These are phyloP conservation scores for Bryoerythrophyllum caledonicum DNA, from an alignment of 225 moss, liverwort and hornwort species.

Conservation along the genomic window DNA sequence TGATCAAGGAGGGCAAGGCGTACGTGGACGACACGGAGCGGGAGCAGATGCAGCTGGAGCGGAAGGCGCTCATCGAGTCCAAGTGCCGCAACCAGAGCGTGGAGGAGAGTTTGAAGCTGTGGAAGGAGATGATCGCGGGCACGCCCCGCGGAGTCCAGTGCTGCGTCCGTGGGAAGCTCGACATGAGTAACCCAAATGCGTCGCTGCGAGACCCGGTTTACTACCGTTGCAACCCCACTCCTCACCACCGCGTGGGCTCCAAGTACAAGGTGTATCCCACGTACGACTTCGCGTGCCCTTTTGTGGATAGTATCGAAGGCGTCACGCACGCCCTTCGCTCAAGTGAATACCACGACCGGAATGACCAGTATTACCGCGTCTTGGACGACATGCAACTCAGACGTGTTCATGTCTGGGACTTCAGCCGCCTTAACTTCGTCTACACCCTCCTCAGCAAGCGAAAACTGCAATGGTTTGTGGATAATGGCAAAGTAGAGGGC, in stretches of 20 bases:
- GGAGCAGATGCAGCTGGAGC: slow-evolving; percentile 88
- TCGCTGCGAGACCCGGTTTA: slow-evolving; percentile 81
- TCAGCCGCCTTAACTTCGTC: slow-evolving; percentile 78
- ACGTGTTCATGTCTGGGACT: slow-evolving; percentile 77
- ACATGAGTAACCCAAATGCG: slow-evolving; percentile 85
- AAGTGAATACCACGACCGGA: slow-evolving; percentile 82
- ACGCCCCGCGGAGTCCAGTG: slow-evolving; percentile 47
- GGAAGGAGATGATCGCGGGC: slow-evolving; percentile 79
- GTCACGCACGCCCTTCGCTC: slow-evolving; percentile 80
- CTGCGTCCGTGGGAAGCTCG: slow-evolving; percentile 79
- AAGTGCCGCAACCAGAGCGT: slow-evolving; percentile 59
- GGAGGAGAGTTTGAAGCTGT: slow-evolving; percentile 72
- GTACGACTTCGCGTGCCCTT: slow-evolving; percentile 94
- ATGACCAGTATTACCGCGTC: slow-evolving; percentile 78
- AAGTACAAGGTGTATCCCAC: slow-evolving; percentile 93
- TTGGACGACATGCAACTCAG: slow-evolving; percentile 69
- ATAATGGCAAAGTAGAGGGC: slow-evolving; percentile 68
- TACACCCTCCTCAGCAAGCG: slow-evolving; percentile 83
- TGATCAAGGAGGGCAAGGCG: slow-evolving; percentile 86
- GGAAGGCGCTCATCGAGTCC: slow-evolving; percentile 81
- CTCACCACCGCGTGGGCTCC: slow-evolving; percentile 80
- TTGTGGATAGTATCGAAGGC: slow-evolving; percentile 77
- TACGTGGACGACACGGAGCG: slow-evolving; percentile 84
- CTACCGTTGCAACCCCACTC: slow-evolving; percentile 83
- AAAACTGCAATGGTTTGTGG: slow-evolving; percentile 80